Evolutionary conservation across 139 green algal species (phyloP), one percentile per base, ranked within the genome.

Genomic region (Chlorella sp.): DNA sequence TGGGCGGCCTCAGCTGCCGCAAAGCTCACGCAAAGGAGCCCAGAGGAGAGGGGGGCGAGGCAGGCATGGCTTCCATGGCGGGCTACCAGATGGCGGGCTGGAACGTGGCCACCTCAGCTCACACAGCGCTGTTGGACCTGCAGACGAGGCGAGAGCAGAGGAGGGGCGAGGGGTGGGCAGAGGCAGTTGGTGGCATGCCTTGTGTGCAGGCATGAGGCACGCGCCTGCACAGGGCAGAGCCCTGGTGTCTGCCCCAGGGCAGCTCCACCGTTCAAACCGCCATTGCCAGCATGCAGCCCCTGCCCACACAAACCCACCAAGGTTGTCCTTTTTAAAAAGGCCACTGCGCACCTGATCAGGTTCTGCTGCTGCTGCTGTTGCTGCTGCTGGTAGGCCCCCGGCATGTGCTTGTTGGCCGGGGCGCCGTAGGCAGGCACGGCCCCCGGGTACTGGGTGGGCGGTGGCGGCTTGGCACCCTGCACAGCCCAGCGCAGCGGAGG

Each of bases 361-460:
- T 88, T 88, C 68, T 88, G 84, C 84, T 88, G 84, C 68, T 88
- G 84, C 84, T 88, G 84, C 86, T 89, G 86, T 66, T 86, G 81
- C 48, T 77, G 60, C 57, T 85, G 57, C 73, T 83, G 73, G 77
- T 90, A 90, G n/a, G 76, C 86, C 15, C 73, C 77, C 0, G 86
- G 60, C 60, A 90, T 26, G 86, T 90, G 86, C 76, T 90, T 90
- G 86, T 90, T 90, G 28, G 60, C 86, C 16, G 86, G 86, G 19
- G n/a, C n/a, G 64, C 42, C 71, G 37, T 34, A 75, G 28, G 40
- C 68, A n/a, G 83, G 83, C 66, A 75, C 60, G 18, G 26, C 83
- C 2, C 83, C 83, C 7, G 83, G 83, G 34, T 88, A 88, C 37
- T 48, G n/a, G 12, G 83, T 88, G 26, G 83, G 83, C 7, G 83